phyloP scores from a whole-genome alignment of 176 grass and related monocot genomes.

The Oryza meridionalis region DNA sequence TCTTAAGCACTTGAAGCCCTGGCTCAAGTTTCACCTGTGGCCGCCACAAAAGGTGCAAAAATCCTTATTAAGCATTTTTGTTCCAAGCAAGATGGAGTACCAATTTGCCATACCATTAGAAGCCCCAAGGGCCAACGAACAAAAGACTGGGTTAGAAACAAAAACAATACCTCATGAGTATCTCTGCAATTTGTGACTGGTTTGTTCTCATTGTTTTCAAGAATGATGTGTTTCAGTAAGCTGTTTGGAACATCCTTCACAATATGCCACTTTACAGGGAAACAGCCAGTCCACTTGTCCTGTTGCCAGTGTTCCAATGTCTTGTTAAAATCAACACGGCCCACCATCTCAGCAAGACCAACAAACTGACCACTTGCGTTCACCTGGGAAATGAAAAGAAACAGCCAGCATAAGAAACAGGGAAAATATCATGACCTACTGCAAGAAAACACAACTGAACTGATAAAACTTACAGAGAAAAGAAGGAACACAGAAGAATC shows the following conservation, averaged over 20 bases:
- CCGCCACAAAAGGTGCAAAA: constrained; percentile 1
- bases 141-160: not conserved
- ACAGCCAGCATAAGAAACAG: not conserved
- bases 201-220: constrained; percentile 93
- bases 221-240: constrained; percentile 81
- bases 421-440: not conserved
- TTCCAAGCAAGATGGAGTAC: not conserved
- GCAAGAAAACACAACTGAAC: not conserved
- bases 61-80: constrained; percentile 24
- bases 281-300: constrained; percentile 92
- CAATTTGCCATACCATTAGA: not conserved
- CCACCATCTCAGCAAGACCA: constrained; percentile 79
- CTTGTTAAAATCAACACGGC: constrained; percentile 84
- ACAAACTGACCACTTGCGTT: constrained; percentile 91
- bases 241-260: constrained; percentile 96
- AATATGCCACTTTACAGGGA: constrained; percentile 96
- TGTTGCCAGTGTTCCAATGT: constrained; percentile 93
- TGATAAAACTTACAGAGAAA: constrained; percentile 77
- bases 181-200: constrained; percentile 93
- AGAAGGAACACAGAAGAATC: constrained; percentile 75
- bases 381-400: constrained; percentile 46
- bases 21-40: constrained; percentile 84
- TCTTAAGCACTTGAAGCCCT: constrained; percentile 77
- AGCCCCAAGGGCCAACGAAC: not conserved
- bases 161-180: constrained; percentile 74